phyloP scores from a whole-genome alignment of 495 filamentous ascomycete species.

The Aspergillus incahuasiensis region DNA sequence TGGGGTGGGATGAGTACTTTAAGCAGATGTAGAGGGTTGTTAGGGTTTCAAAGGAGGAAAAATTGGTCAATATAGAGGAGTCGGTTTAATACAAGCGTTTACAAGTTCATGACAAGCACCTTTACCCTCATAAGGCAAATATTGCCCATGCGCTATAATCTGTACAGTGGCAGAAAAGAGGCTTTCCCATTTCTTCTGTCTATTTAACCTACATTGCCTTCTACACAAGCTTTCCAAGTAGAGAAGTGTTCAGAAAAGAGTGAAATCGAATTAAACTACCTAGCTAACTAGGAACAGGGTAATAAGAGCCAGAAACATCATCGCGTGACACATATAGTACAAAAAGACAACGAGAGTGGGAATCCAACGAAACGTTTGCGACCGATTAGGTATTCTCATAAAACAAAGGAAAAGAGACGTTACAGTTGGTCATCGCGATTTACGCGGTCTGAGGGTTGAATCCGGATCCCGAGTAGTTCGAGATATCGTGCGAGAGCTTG shows the following conservation, averaged over 20 bases:
- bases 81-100: neutral
- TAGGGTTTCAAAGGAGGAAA: neutral
- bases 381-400: slow-evolving; percentile 2
- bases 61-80: neutral
- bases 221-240: too few species aligned
- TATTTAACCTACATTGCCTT: too few species aligned
- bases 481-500: slow-evolving; percentile 18
- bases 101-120: neutral
- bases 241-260: neutral
- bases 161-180: too few species aligned
- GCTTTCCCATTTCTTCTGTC: too few species aligned
- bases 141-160: too few species aligned
- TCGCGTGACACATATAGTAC: slow-evolving; percentile 1
- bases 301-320: neutral
- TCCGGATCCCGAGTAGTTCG: slow-evolving; percentile 16
- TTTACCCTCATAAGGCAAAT: too few species aligned
- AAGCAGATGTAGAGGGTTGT: slow-evolving; percentile 44
- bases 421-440: neutral
- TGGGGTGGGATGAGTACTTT: slow-evolving; percentile 69
- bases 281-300: slow-evolving; percentile 9
- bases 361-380: slow-evolving; percentile 1
- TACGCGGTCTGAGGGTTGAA: slow-evolving; percentile 27
- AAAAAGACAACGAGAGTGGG: neutral
- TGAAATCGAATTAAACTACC: neutral
- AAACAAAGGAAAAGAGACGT: neutral